phyloP scores from a whole-genome alignment of 192 early-diverging fungal genomes.

The Umbelopsis ramanniana region DNA sequence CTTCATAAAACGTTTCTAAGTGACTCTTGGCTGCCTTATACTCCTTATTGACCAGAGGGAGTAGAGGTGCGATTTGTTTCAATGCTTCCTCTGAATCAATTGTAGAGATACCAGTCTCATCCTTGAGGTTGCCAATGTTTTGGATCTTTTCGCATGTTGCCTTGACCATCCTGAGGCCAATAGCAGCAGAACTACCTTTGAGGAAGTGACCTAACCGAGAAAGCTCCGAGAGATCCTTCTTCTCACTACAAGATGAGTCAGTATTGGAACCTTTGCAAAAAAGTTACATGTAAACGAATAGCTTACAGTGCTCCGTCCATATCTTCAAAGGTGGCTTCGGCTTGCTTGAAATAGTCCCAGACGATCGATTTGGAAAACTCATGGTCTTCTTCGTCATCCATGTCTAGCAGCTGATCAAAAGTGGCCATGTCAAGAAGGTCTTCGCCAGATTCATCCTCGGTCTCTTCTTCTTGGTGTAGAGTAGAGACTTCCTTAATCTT shows the following conservation, averaged over 20 bases:
- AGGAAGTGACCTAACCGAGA: conserved; percentile 89
- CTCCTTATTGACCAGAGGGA: conserved; percentile 66
- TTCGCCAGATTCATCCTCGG: conserved; percentile 15
- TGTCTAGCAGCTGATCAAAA: conserved; percentile 90
- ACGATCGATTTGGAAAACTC: conserved; percentile 81
- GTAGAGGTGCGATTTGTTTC: conserved; percentile 52
- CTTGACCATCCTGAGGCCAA: conserved; percentile 82
- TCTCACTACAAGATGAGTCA: conserved; percentile 34
- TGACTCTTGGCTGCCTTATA: conserved; percentile 74
- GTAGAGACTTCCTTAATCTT: background rate
- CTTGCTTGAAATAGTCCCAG: conserved; percentile 84
- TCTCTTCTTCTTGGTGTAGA: background rate
- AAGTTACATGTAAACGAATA: background rate
- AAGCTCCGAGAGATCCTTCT: conserved; percentile 68
- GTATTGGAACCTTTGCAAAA: background rate
- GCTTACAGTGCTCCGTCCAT: conserved; percentile 76
- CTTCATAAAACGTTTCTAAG: conserved; percentile 71
- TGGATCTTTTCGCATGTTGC: conserved; percentile 90
- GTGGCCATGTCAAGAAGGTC: conserved; percentile 78
- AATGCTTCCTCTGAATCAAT: conserved; percentile 63
- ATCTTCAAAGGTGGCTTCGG: conserved; percentile 72
- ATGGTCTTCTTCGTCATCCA: conserved; percentile 91
- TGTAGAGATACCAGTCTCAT: conserved; percentile 52
- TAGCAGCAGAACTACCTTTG: conserved; percentile 87
- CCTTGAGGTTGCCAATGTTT: conserved; percentile 70